Evolutionary conservation across 2,329 filamentous ascomycete species (phyloP).

Genomic region (Pseudovirgaria hyperparasitica): DNA sequence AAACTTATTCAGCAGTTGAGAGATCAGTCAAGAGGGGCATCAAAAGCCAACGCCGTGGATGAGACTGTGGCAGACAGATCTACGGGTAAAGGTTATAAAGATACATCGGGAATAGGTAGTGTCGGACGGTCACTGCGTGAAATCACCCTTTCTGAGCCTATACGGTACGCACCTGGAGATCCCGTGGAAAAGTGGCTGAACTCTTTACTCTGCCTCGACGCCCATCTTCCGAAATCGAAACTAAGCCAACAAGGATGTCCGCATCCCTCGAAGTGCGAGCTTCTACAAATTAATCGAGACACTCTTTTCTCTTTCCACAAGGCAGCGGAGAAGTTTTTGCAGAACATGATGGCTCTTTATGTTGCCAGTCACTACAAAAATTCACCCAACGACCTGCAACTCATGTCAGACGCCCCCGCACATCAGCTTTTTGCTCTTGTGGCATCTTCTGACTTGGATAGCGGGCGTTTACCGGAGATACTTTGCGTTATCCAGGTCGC

Average conservation of each 20-base stretch:
- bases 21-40: conserved; percentile 67
- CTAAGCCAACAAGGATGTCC: conserved; percentile 66
- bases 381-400: conserved; percentile 90
- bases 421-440: conserved; percentile 94
- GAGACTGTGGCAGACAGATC: conserved; percentile 64
- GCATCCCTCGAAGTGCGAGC: conserved; percentile 80
- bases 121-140: conserved; percentile 73
- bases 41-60: conserved; percentile 37
- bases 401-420: conserved; percentile 95
- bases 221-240: conserved; percentile 69
- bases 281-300: conserved; percentile 89
- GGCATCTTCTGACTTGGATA: conserved; percentile 66
- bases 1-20: conserved; percentile 96
- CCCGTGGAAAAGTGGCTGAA: conserved; percentile 95
- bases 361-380: conserved; percentile 98
- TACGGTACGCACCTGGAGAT: conserved; percentile 85
- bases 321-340: conserved; percentile 90
- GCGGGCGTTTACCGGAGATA: conserved; percentile 74
- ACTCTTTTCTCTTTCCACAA: conserved; percentile 97
- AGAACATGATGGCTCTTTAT: conserved; percentile 96
- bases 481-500: conserved; percentile 91
- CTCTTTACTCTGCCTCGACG: conserved; percentile 82
- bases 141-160: conserved; percentile 86
- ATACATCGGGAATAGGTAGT: conserved; percentile 19
- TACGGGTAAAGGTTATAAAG: conserved; percentile 52